phyloP scores from a whole-genome alignment of 2,329 filamentous ascomycete genomes.

The Exophiala phaeomuriformis region DNA sequence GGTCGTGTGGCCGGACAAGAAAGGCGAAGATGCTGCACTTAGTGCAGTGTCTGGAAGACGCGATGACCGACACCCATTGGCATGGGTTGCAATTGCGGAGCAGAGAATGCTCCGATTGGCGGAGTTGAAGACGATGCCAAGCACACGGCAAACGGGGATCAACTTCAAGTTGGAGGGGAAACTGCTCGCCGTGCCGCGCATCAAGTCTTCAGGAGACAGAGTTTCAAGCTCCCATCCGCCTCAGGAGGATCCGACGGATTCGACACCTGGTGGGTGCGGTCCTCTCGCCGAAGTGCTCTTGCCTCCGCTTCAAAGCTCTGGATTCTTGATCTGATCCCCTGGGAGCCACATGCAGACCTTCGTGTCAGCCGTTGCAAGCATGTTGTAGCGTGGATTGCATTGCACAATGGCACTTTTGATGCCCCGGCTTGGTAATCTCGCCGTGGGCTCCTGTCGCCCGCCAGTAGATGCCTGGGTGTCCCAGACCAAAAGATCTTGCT shows the following conservation, averaged over 20 bases:
- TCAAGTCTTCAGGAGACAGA: no score
- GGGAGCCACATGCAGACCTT: constrained; percentile 75
- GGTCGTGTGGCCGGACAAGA: not conserved
- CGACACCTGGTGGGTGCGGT: no score
- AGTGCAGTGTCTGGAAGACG: no score
- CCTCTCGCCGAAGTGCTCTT: no score
- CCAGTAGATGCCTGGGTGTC: constrained; percentile 57
- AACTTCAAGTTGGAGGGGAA: not conserved
- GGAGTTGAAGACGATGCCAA: constrained; percentile 2
- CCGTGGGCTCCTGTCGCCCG: constrained; percentile 47
- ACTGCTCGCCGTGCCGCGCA: not conserved
- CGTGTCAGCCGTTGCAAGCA: constrained; percentile 82
- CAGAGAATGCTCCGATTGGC: constrained; percentile 14
- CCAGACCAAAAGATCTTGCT: constrained; percentile 74
- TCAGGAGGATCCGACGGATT: no score
- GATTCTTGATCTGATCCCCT: constrained; percentile 22
- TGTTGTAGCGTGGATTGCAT: constrained; percentile 86
- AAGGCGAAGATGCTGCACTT: no score
- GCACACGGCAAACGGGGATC: not conserved
- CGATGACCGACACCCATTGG: no score
- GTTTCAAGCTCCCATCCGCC: no score
- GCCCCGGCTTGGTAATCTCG: constrained; percentile 43
- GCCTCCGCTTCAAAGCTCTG: constrained; percentile 17
- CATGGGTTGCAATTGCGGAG: constrained; percentile 2
- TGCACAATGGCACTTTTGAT: constrained; percentile 63